phyloP scores from a whole-genome alignment of 352 stramenopile species.

The Phytophthora sp. region DNA sequence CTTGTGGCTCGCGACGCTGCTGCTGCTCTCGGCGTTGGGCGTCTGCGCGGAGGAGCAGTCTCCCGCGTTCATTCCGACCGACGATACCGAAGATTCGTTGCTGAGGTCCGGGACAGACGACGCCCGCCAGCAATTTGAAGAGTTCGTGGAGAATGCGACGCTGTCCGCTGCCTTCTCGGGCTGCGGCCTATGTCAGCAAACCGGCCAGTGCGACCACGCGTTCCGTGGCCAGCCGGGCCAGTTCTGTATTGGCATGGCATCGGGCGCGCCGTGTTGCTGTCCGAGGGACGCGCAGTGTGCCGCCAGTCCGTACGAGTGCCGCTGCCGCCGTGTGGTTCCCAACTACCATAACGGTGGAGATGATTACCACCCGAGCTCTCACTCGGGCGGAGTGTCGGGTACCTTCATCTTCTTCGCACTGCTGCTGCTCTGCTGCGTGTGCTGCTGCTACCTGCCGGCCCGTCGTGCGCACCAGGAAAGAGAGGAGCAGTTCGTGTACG shows the following conservation, averaged over 20 bases:
- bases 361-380: conserved; percentile 42
- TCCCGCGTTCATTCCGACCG: neutral
- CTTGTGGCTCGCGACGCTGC: conserved; percentile 13
- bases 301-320: conserved; percentile 62
- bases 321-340: conserved; percentile 44
- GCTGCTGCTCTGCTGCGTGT: conserved; percentile 59
- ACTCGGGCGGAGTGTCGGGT: conserved; percentile 34
- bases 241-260: conserved; percentile 67
- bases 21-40: conserved; percentile 24
- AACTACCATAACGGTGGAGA: conserved; percentile 28
- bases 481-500: conserved; percentile 44
- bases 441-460: conserved; percentile 55
- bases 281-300: conserved; percentile 63
- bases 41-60: conserved; percentile 10
- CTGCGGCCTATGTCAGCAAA: conserved; percentile 67
- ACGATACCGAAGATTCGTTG: conserved; percentile 3
- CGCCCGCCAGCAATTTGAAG: conserved; percentile 21
- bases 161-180: conserved; percentile 59
- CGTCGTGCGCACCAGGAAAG: conserved; percentile 34
- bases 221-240: conserved; percentile 64
- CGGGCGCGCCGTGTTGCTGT: conserved; percentile 67
- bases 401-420: conserved; percentile 49
- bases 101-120: conserved; percentile 6
- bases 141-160: conserved; percentile 42
- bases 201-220: conserved; percentile 63